phyloP scores from a whole-genome alignment of 2,329 filamentous ascomycete genomes.

The Nothopassalora personata region DNA sequence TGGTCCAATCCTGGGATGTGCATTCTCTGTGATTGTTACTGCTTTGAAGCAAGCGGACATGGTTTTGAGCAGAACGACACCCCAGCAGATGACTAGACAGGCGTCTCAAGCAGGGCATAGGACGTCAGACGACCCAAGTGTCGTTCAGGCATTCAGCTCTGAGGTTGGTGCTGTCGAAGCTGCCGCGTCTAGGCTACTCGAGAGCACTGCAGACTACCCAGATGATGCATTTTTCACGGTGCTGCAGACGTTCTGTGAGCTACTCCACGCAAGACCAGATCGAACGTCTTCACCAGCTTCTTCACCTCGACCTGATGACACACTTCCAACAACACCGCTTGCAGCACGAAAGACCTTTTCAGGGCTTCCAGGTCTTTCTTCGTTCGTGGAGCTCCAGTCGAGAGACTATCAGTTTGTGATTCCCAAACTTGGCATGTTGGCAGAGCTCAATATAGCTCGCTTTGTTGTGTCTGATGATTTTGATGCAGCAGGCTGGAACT shows the following conservation, averaged over 20 bases:
- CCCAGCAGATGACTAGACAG: slow-evolving; percentile 25
- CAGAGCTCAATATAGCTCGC: slow-evolving; percentile 48
- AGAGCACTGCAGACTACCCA: slow-evolving; percentile 87
- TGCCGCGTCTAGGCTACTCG: slow-evolving; percentile 78
- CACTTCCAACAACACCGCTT: slow-evolving; percentile 25
- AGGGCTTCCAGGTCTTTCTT: slow-evolving; percentile 41
- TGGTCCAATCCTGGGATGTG: slow-evolving; percentile 74
- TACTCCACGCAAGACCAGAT: slow-evolving; percentile 48
- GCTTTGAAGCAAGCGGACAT: slow-evolving; percentile 90
- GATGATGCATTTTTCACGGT: slow-evolving; percentile 75
- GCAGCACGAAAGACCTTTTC: slow-evolving; percentile 34
- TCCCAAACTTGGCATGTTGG: slow-evolving; percentile 45
- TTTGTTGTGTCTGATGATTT: slow-evolving; percentile 60
- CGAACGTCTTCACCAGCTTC: slow-evolving; percentile 6
- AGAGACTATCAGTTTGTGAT: slow-evolving; percentile 46
- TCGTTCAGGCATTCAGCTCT: slow-evolving; percentile 49
- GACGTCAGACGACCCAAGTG: slow-evolving; percentile 23
- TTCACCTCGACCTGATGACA: slow-evolving; percentile 5
- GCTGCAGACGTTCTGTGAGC: slow-evolving; percentile 65
- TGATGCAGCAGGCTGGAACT: slow-evolving; percentile 68
- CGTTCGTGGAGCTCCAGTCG: slow-evolving; percentile 34
- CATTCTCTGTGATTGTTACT: slow-evolving; percentile 88
- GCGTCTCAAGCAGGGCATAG: slow-evolving; percentile 15
- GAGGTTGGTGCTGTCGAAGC: slow-evolving; percentile 87
- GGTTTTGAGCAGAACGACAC: slow-evolving; percentile 55